Evolutionary conservation across 2,329 filamentous ascomycete species (phyloP), one percentile per base, ranked within the genome.

Genomic region (Blastomyces parvus): DNA sequence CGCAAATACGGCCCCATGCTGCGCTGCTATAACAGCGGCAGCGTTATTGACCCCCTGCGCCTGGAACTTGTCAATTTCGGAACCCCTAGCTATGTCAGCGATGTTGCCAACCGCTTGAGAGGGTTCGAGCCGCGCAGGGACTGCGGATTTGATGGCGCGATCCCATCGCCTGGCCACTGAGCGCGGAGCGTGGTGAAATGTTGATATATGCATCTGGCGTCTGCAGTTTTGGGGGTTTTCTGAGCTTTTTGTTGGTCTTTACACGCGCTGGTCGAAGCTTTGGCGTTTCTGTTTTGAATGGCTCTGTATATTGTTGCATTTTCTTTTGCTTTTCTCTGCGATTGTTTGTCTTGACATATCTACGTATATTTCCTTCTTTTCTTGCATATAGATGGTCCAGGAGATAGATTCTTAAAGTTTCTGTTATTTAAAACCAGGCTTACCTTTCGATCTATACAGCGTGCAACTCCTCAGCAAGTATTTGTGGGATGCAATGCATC

Each of bases 1-100:
- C 38, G 36, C 1, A 4, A 48, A 11, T 59, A 52, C 17, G 61
- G 40, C 1, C 3, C 25, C n/a, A 55, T 55, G 44, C 14, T 53
- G 14, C 46, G 61, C n/a, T 63, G 61, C 55, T 63, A 63, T 33
- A 63, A 63, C 42, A 59, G 52, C 33, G 61, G 61, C 13, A 50
- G 25, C 25, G 22, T 63, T 4, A 2, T 7, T 11, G 40, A 63
- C 25, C 40, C 36, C 19, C 14, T 19, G 7, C 27, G 53, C 33
- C 40, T 50, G 38, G 25, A 44, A 3, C 2, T 33, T 4, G 25
- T 52, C 3, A 17, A 19, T 2, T 48, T 14, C 25, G 55, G 61
- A 13, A 63, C 55, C 4, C 56, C 53, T 13, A 52, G 55, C 36
- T 63, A 63, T 19, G 61, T 63, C 27, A 63, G 61, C 42, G 55